Percentiles rank a stretch among this genome's conserved stretches.
These are phyloP conservation scores for Musa schizocarpa DNA, from an alignment of 176 grass and related monocot genomes.

Conservation along the genomic window DNA sequence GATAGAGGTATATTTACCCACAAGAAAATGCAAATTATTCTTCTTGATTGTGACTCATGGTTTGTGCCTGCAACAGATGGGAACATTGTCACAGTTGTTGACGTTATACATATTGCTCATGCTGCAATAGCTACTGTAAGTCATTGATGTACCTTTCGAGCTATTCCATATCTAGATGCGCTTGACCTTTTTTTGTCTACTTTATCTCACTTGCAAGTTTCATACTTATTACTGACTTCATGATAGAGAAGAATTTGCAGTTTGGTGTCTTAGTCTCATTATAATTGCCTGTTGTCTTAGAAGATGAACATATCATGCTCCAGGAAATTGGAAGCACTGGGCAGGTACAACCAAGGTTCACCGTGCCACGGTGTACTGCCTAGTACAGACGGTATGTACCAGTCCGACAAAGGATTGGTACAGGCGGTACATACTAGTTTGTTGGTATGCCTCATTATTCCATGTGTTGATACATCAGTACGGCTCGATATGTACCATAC, in stretches of 20 bases:
- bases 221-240: too few species aligned
- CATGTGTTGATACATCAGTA: too few species aligned
- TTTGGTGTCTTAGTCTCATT: neutral
- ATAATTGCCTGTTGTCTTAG: too few species aligned
- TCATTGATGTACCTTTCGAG: neutral
- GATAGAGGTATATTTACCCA: conserved; percentile 43
- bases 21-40: neutral
- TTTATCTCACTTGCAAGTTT: too few species aligned
- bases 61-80: conserved; percentile 47
- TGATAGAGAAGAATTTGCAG: neutral
- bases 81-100: conserved; percentile 74
- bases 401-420: too few species aligned
- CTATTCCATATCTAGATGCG: neutral
- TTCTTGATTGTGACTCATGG: neutral
- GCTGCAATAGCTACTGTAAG: conserved; percentile 86
- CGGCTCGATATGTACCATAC: too few species aligned
- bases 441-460: too few species aligned
- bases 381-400: too few species aligned
- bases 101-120: conserved; percentile 97
- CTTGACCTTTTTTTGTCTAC: neutral
- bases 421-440: too few species aligned
- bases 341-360: too few species aligned
- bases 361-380: too few species aligned
- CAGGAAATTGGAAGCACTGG: neutral
- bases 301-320: neutral